A percentile compares a stretch with the other conserved stretches of the same genome.
Evolutionary conservation across 2,329 filamentous ascomycete species (phyloP).

Genomic region (Aspergillus vadensis): DNA sequence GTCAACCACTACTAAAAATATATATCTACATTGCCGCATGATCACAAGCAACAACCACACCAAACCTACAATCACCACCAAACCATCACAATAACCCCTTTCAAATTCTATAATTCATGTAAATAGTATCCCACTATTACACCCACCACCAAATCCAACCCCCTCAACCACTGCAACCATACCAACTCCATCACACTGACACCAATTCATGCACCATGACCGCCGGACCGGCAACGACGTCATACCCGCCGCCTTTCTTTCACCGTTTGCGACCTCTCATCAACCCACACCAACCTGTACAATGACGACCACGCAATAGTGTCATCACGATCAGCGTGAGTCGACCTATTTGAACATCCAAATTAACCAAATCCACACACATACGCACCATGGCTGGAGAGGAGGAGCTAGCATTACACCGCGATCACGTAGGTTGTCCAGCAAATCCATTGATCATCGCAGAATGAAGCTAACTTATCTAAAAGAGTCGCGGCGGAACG

Average conservation of each 20-base stretch:
- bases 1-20: too few species aligned
- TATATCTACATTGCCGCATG: too few species aligned
- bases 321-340: not conserved
- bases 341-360: too few species aligned
- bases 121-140: too few species aligned
- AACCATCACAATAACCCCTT: too few species aligned
- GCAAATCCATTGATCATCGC: not conserved
- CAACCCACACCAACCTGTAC: conserved; percentile 5
- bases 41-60: too few species aligned
- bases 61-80: too few species aligned
- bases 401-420: not conserved
- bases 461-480: conserved; percentile 9
- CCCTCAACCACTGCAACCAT: too few species aligned
- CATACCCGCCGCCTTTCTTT: conserved; percentile 27
- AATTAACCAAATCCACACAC: too few species aligned
- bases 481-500: conserved; percentile 34
- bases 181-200: too few species aligned
- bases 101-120: too few species aligned
- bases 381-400: not conserved
- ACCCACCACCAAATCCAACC: too few species aligned
- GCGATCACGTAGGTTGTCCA: conserved; percentile 24
- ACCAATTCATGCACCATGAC: not conserved
- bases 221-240: conserved; percentile 23
- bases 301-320: not conserved
- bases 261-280: conserved; percentile 16